Conservation (phyloP, 2,329 filamentous ascomycete species). For the Huntiella bhutanensis region DNA sequence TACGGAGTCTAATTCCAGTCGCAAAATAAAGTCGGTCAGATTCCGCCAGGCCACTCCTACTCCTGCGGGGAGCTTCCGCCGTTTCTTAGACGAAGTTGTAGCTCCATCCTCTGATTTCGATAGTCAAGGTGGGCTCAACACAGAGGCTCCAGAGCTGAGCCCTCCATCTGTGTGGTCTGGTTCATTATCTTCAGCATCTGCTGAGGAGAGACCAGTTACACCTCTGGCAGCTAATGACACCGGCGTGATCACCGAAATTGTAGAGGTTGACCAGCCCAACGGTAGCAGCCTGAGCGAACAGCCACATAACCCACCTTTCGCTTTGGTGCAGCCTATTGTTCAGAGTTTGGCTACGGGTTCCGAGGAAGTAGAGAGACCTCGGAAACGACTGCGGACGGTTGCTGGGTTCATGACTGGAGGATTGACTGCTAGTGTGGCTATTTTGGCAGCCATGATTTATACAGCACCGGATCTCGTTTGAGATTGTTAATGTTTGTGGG, state of each 20-base stretch:
- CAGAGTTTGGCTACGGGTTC: no score
- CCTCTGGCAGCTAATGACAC: neutral
- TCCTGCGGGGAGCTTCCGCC: no score
- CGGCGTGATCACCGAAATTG: neutral
- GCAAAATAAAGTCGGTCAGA: neutral
- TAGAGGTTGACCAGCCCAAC: neutral
- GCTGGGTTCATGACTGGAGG: conserved; percentile 14
- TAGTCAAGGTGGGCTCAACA: no score
- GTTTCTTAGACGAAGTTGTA: no score
- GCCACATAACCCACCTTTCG: neutral
- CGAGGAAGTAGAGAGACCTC: conserved; percentile 8
- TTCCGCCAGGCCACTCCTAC: no score
- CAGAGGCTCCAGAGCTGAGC: no score
- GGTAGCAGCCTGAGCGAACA: neutral
- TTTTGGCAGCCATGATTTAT: conserved; percentile 21
- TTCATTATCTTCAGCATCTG: no score
- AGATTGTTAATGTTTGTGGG: conserved; percentile 7
- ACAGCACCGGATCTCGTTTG: conserved; percentile 19
- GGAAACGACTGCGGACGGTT: conserved; percentile 16
- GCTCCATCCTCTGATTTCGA: no score
- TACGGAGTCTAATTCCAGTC: neutral
- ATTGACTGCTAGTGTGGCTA: conserved; percentile 18
- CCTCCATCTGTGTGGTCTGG: no score
- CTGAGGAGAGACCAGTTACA: neutral
- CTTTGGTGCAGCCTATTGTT: neutral